Evolutionary conservation across 129 eudicot species (phyloP).

Genomic region (Sambucus nigra): DNA sequence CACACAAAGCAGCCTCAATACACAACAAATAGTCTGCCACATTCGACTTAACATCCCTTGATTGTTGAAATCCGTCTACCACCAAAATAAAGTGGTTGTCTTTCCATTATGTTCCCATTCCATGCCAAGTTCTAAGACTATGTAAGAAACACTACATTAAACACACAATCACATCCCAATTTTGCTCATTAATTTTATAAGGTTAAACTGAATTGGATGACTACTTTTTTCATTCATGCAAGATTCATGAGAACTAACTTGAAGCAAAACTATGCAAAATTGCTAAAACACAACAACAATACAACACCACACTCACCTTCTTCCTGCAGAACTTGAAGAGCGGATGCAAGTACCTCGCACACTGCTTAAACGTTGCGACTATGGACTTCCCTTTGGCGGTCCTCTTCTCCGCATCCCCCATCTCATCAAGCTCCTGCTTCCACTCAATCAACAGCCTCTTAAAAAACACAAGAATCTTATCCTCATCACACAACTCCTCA

Average conservation of each 20-base stretch:
- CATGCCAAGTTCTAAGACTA: too few species aligned
- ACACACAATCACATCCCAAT: too few species aligned
- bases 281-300: background rate
- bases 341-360: slow-evolving; percentile 87
- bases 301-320: slow-evolving; percentile 44
- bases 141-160: too few species aligned
- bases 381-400: slow-evolving; percentile 91
- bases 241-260: background rate
- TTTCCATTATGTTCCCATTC: too few species aligned
- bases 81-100: too few species aligned
- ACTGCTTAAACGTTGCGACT: slow-evolving; percentile 90
- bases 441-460: slow-evolving; percentile 95
- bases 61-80: too few species aligned
- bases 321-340: slow-evolving; percentile 92
- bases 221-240: too few species aligned
- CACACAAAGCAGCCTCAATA: too few species aligned
- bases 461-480: slow-evolving; percentile 89
- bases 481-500: slow-evolving; percentile 77
- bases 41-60: too few species aligned
- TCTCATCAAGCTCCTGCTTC: slow-evolving; percentile 87
- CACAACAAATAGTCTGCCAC: too few species aligned
- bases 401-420: slow-evolving; percentile 70
- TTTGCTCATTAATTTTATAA: too few species aligned
- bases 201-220: too few species aligned
- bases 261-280: background rate